Percentiles rank a stretch among this genome's conserved stretches.
These are phyloP conservation scores for Aspergillus affinis DNA, from an alignment of 495 filamentous ascomycete species.

Conservation along the genomic window DNA sequence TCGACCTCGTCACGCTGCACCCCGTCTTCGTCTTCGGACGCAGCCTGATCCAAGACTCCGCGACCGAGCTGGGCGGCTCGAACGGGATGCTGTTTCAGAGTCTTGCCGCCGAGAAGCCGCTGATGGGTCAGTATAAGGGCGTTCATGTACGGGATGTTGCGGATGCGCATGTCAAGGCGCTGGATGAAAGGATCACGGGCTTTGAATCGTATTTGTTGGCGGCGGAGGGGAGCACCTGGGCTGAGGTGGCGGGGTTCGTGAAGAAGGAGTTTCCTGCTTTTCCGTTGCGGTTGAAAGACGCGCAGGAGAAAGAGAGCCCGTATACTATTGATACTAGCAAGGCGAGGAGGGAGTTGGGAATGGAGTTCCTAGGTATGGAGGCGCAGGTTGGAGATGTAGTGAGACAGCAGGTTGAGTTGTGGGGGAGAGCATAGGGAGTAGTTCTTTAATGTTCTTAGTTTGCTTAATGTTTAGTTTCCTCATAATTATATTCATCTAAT, in stretches of 20 bases:
- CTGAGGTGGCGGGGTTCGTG: constrained; percentile 24
- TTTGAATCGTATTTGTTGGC: constrained; percentile 23
- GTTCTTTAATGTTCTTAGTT: too few relatives aligned
- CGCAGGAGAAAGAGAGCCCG: constrained; percentile 17
- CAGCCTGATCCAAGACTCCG: constrained; percentile 15
- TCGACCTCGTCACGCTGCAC: constrained; percentile 15
- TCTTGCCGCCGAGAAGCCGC: constrained; percentile 8
- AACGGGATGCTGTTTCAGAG: constrained; percentile 14
- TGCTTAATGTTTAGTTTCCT: too few relatives aligned
- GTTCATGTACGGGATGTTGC: constrained; percentile 23
- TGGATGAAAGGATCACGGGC: constrained; percentile 9
- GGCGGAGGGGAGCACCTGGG: constrained; percentile 21
- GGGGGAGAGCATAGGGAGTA: too few relatives aligned
- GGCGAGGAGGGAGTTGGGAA: constrained; percentile 37
- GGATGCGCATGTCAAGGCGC: constrained; percentile 20
- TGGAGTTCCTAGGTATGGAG: constrained; percentile 26
- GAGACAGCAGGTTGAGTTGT: constrained; percentile 30
- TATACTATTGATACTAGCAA: constrained; percentile 56
- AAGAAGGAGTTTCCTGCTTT: constrained; percentile 29
- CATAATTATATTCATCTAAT: too few relatives aligned
- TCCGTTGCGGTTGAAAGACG: constrained; percentile 15
- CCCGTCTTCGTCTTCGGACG: constrained; percentile 18
- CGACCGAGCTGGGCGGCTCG: constrained; percentile 13
- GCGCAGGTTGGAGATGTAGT: constrained; percentile 30
- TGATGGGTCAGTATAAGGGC: constrained; percentile 7